A percentile compares a stretch with the other conserved stretches of the same genome.
phyloP scores from a whole-genome alignment of 1,139 yeast genomes.

The Arxiozyma heterogenica region DNA sequence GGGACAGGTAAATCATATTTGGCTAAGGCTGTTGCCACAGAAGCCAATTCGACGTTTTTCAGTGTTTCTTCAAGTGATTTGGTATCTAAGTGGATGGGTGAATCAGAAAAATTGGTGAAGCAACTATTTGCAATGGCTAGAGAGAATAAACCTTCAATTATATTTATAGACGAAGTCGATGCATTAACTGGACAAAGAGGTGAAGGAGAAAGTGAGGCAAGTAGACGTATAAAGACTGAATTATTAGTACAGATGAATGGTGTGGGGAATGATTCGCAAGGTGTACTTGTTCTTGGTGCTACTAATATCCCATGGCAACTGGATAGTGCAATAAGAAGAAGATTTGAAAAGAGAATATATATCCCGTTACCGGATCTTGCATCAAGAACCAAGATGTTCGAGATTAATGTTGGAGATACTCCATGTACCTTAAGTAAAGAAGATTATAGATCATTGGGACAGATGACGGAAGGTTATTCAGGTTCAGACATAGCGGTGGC shows the following conservation, averaged over 20 bases:
- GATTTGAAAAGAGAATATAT: slow-evolving; percentile 91
- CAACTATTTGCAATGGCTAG: slow-evolving; percentile 94
- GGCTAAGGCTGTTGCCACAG: slow-evolving; percentile 98
- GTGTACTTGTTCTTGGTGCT: slow-evolving; percentile 93
- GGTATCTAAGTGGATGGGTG: slow-evolving; percentile 99
- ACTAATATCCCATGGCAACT: slow-evolving; percentile 98
- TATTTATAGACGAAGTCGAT: slow-evolving; percentile 95
- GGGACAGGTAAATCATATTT: slow-evolving; percentile 97
- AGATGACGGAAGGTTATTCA: slow-evolving; percentile 94
- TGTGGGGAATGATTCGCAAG: slow-evolving; percentile 88
- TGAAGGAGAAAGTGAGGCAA: slow-evolving; percentile 95
- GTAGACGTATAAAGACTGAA: slow-evolving; percentile 92
- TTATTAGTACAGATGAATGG: slow-evolving; percentile 97
- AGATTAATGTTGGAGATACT: slow-evolving; percentile 81
- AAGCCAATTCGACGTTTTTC: slow-evolving; percentile 92
- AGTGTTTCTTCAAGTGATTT: slow-evolving; percentile 90
- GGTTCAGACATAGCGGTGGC: slow-evolving; percentile 97
- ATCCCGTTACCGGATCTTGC: slow-evolving; percentile 89
- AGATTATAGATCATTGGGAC: slow-evolving; percentile 73
- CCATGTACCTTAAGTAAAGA: slow-evolving; percentile 69
- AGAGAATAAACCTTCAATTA: slow-evolving; percentile 89
- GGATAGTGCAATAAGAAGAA: slow-evolving; percentile 94
- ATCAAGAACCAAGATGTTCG: slow-evolving; percentile 90
- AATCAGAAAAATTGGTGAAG: slow-evolving; percentile 87
- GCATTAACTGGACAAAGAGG: slow-evolving; percentile 98